Percentiles rank a stretch among this genome's conserved stretches.
Conservation (phyloP, 129 eudicot genomes). For the carrot (Daucus carota) region DNA sequence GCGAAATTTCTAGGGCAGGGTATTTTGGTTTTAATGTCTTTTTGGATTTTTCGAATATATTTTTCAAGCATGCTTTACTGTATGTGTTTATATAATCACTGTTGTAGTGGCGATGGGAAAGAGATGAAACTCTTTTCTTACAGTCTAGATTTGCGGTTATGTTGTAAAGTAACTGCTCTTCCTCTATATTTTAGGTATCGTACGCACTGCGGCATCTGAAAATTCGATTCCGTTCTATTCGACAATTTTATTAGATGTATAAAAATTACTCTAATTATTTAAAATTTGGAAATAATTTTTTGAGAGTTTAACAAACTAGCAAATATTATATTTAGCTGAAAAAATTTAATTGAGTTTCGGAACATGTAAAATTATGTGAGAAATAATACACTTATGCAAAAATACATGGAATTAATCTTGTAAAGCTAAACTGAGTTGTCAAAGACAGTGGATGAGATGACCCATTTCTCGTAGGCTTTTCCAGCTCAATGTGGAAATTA, state of each 20-base stretch:
- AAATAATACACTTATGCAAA: too few relatives aligned
- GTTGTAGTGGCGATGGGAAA: neutral
- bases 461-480: neutral
- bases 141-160: neutral
- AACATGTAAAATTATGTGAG: too few relatives aligned
- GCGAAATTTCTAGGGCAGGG: slow-evolving; percentile 1
- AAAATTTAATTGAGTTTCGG: too few relatives aligned
- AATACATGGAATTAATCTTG: neutral
- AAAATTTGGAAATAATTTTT: too few relatives aligned
- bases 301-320: too few relatives aligned
- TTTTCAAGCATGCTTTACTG: neutral
- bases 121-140: too few relatives aligned
- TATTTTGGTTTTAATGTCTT: neutral
- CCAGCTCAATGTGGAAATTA: neutral
- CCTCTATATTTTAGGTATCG: too few relatives aligned
- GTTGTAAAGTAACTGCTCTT: neutral
- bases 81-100: neutral
- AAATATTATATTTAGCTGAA: too few relatives aligned
- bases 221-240: too few relatives aligned
- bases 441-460: neutral
- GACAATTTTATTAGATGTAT: too few relatives aligned
- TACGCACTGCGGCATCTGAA: too few relatives aligned
- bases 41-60: neutral
- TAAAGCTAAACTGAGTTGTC: neutral
- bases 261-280: too few relatives aligned